Conservation (phyloP, 352 stramenopile species). For the Phytopythium chamaehyphon region DNA sequence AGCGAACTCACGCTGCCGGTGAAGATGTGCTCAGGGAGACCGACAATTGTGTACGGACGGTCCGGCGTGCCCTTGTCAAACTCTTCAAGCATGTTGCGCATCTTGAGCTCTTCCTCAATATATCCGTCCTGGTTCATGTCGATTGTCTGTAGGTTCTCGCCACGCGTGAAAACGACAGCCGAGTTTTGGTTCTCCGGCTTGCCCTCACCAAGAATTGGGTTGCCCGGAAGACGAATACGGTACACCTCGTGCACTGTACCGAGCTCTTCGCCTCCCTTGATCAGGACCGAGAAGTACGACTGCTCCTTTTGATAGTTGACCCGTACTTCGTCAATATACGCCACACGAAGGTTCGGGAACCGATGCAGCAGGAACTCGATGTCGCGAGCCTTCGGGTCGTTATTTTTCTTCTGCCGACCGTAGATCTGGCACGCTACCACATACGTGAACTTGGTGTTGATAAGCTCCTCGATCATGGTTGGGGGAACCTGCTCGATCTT, state of each 20-base stretch:
- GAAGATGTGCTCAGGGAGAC: slow-evolving; percentile 99
- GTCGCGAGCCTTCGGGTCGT: slow-evolving; percentile 97
- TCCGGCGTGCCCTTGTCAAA: slow-evolving; percentile 86
- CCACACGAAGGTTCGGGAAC: slow-evolving; percentile 96
- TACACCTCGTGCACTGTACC: slow-evolving; percentile 92
- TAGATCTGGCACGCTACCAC: slow-evolving; percentile 99
- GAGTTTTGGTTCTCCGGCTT: slow-evolving; percentile 99
- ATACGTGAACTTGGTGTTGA: slow-evolving; percentile 99
- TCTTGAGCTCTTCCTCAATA: slow-evolving; percentile 98
- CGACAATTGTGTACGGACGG: slow-evolving; percentile 93
- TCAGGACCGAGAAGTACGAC: slow-evolving; percentile 96
- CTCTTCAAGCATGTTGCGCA: slow-evolving; percentile 98
- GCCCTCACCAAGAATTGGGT: slow-evolving; percentile 98
- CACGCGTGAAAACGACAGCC: slow-evolving; percentile 97
- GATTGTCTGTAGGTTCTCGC: slow-evolving; percentile 98
- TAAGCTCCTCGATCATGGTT: slow-evolving; percentile 93
- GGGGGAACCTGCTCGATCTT: slow-evolving; percentile 92
- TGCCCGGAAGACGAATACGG: slow-evolving; percentile 95
- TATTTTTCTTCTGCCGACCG: slow-evolving; percentile 97
- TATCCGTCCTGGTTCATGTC: slow-evolving; percentile 99
- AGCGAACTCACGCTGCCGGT: slow-evolving; percentile 98
- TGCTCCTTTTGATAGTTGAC: slow-evolving; percentile 94
- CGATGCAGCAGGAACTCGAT: slow-evolving; percentile 98
- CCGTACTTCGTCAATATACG: slow-evolving; percentile 98
- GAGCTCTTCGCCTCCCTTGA: slow-evolving; percentile 89